A percentile compares a stretch with the other conserved stretches of the same genome.
Evolutionary conservation across 768 basidiomycete genomes (phyloP).

Genomic region (Mycena crocata): DNA sequence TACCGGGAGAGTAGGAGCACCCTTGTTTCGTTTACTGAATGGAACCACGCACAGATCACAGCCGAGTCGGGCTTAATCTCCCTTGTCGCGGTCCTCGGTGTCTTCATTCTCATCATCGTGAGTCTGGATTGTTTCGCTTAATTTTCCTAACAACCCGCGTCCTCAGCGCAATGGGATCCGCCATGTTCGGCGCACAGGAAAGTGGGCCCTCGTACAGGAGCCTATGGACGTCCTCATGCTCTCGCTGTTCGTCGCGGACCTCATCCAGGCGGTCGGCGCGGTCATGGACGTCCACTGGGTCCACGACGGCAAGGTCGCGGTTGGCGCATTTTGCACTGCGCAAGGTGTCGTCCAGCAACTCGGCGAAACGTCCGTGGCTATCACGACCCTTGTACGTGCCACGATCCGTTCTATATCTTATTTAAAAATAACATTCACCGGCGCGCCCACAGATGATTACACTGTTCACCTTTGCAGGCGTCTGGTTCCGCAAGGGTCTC

Average conservation of each 20-base stretch:
- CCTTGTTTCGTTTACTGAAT: neutral
- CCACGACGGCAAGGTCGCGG: slow-evolving; percentile 44
- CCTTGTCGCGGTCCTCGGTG: slow-evolving; percentile 45
- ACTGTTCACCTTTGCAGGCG: slow-evolving; percentile 54
- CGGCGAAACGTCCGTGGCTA: slow-evolving; percentile 55
- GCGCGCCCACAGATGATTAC: slow-evolving; percentile 46
- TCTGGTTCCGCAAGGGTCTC: slow-evolving; percentile 49
- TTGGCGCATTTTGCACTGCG: slow-evolving; percentile 48
- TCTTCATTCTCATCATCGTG: slow-evolving; percentile 47
- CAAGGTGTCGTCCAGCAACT: slow-evolving; percentile 55
- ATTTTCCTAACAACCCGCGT: neutral
- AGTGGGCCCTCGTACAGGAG: slow-evolving; percentile 43
- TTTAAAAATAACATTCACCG: neutral
- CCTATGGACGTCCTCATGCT: slow-evolving; percentile 56
- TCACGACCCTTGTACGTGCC: slow-evolving; percentile 52
- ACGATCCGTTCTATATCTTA: neutral
- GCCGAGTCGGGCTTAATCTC: slow-evolving; percentile 51
- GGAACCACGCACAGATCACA: slow-evolving; percentile 41
- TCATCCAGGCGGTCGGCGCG: slow-evolving; percentile 52
- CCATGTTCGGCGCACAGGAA: slow-evolving; percentile 36
- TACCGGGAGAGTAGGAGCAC: no score
- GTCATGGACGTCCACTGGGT: slow-evolving; percentile 53
- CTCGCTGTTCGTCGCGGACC: slow-evolving; percentile 45
- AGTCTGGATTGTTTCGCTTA: slow-evolving; percentile 17
- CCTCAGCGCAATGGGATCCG: slow-evolving; percentile 43